Evolutionary conservation across 164 flowering plant species (phyloP).

Genomic region (Vitis riparia): DNA sequence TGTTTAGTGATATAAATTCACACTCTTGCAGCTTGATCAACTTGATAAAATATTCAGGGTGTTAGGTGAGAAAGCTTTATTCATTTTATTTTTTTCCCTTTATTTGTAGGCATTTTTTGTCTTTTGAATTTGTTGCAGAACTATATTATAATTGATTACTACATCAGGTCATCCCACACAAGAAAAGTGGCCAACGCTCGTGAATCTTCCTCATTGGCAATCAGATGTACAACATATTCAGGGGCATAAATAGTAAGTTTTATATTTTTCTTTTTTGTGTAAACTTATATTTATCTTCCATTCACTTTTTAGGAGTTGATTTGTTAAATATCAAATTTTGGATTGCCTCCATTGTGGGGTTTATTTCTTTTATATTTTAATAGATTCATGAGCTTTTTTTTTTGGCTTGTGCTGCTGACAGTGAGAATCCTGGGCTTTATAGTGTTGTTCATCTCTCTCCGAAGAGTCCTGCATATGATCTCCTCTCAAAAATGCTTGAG

Average conservation of each 20-base stretch:
- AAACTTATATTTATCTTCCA: not conserved
- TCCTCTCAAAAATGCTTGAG: slow-evolving; percentile 98
- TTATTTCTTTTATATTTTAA: not conserved
- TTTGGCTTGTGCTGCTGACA: slow-evolving; percentile 22
- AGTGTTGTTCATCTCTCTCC: slow-evolving; percentile 78
- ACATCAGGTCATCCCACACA: slow-evolving; percentile 84
- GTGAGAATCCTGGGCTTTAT: slow-evolving; percentile 82
- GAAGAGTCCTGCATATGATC: slow-evolving; percentile 88
- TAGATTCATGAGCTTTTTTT: not conserved
- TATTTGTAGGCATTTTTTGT: not conserved
- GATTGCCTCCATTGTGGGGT: not conserved
- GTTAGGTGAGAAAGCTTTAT: slow-evolving; percentile 52
- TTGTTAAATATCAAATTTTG: not conserved
- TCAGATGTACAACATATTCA: slow-evolving; percentile 84
- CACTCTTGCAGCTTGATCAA: slow-evolving; percentile 80
- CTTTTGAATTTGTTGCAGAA: slow-evolving; percentile 1
- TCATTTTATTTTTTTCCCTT: slow-evolving; percentile 1
- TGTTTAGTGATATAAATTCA: slow-evolving; percentile 14
- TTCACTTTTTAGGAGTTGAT: not conserved
- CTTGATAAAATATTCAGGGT: slow-evolving; percentile 98
- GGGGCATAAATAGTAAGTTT: slow-evolving; percentile 74
- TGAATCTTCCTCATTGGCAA: slow-evolving; percentile 90
- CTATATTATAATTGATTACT: not conserved
- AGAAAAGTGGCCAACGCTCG: slow-evolving; percentile 96
- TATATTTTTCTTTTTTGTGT: not conserved